Conservation (phyloP, 225 moss, liverwort and hornwort genomes). For the Pleurozium schreberi region DNA sequence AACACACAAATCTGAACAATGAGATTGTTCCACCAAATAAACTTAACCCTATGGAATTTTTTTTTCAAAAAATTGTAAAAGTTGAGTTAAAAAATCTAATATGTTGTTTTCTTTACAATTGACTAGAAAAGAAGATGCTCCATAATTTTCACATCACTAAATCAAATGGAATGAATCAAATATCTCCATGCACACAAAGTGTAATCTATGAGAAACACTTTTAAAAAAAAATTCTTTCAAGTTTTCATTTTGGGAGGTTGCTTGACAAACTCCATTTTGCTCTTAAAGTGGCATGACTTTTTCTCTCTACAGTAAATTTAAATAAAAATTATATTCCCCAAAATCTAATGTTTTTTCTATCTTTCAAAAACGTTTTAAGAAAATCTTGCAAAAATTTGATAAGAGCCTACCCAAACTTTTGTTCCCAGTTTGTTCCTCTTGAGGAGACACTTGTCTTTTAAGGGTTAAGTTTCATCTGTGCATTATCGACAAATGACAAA, state of each 20-base stretch:
- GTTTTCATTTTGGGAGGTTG: not conserved
- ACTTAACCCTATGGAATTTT: not conserved
- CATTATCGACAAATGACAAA: not conserved
- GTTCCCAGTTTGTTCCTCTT: no score
- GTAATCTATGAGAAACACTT: not conserved
- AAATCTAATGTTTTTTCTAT: not conserved
- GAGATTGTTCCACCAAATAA: not conserved
- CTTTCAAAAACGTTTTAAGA: not conserved
- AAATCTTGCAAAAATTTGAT: not conserved
- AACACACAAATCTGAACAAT: not conserved
- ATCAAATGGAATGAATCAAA: not conserved
- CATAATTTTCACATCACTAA: not conserved
- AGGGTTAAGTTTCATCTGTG: not conserved
- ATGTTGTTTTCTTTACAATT: not conserved
- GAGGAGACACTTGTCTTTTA: no score
- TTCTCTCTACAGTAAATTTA: accelerated
- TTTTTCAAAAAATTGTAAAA: not conserved
- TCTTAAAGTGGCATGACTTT: no score
- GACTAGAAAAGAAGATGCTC: accelerated
- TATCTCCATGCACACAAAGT: no score
- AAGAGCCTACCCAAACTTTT: not conserved
- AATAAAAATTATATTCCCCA: accelerated
- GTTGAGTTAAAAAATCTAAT: not conserved
- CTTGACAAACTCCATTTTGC: no score
- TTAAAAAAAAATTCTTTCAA: no score